Base-by-base conservation (phyloP, 1,139 yeast genomes). In the Protomyces inundatus region DNA sequence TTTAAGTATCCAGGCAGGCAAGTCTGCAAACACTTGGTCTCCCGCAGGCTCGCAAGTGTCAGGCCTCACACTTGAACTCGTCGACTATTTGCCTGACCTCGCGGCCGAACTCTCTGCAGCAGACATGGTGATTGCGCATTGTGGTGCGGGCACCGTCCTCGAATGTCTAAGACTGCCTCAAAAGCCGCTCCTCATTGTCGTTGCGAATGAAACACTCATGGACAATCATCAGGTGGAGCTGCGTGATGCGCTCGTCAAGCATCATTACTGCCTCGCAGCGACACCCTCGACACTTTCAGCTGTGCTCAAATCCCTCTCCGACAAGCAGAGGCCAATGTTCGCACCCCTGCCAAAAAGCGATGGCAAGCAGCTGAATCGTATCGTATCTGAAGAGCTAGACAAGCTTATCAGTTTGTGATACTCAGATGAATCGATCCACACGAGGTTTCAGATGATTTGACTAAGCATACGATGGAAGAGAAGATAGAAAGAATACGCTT, bases 111-210 rank as follows among this genome's bases (percentile, higher is more conserved):
- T 86, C 70, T 71, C 73, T 56, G 58, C 68, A 6, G 67, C 82
- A 0, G 84, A 84, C 64, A 71, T 88, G 54, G 87, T 91, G 9
- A 80, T 93, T 10, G 85, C 96, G 0, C 98, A 93, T 73, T 97
- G 96, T 0, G 98, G 80, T 30, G 89, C 98, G 0, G 98, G 98
- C 1, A 87, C 97, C 0, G 88, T 93, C 7, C 75, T 93, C 32
- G 98, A 93, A 70, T 42, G 48, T 16, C 48, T 42, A 14, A 23
- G 48, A 14, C 16, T 42, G 81, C 88, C 0, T 74, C 89, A 48
- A 78, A 91, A 32, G 55, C 62, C 16, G 53, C 60, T 45, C n/a
- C 76, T 91, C 63, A 77, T 91, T 3, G 93, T 87, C 4, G 86
- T 90, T 40, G 83, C 85, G 10, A 93, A 93, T 73, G 80, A 82